Evolutionary conservation across 345 rosid genomes (phyloP).

Genomic region (Citrus trifoliata): DNA sequence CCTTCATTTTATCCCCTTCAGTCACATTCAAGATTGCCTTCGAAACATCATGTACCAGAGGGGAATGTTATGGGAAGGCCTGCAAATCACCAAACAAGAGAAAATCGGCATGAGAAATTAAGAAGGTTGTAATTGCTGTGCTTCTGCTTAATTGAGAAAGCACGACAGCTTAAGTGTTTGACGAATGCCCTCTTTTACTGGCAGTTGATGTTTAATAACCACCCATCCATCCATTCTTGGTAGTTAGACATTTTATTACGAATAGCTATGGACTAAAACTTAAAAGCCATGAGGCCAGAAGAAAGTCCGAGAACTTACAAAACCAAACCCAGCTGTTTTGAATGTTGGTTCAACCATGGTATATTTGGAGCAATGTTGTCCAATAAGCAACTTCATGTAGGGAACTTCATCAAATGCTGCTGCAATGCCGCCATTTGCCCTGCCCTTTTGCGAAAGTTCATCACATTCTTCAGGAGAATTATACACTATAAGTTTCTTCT

Average conservation of each 20-base stretch:
- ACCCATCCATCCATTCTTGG: too few relatives aligned
- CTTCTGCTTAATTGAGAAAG: too few relatives aligned
- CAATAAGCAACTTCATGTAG: constrained; percentile 31
- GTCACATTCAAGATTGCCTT: too few relatives aligned
- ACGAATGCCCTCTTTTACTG: too few relatives aligned
- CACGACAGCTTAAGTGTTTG: too few relatives aligned
- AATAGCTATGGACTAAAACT: too few relatives aligned
- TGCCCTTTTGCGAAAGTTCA: constrained; percentile 30
- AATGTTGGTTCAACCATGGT: constrained; percentile 31
- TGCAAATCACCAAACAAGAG: too few relatives aligned
- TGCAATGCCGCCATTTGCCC: constrained; percentile 29
- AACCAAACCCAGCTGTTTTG: constrained; percentile 41
- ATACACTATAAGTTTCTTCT: constrained; percentile 14
- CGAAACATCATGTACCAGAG: too few relatives aligned
- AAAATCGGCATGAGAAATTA: not conserved
- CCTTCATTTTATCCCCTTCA: too few relatives aligned
- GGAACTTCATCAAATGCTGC: constrained; percentile 41
- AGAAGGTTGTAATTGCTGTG: not conserved
- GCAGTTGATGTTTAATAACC: too few relatives aligned
- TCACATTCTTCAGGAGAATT: constrained; percentile 22
- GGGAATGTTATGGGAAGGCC: too few relatives aligned
- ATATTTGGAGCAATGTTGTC: constrained; percentile 33
- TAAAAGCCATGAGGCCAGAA: not conserved
- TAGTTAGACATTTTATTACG: too few relatives aligned
- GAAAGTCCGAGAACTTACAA: constrained; percentile 28